A percentile compares a stretch with the other conserved stretches of the same genome.
phyloP scores from a whole-genome alignment of 495 filamentous ascomycete species.

The Friedmanniomyces endolithicus region DNA sequence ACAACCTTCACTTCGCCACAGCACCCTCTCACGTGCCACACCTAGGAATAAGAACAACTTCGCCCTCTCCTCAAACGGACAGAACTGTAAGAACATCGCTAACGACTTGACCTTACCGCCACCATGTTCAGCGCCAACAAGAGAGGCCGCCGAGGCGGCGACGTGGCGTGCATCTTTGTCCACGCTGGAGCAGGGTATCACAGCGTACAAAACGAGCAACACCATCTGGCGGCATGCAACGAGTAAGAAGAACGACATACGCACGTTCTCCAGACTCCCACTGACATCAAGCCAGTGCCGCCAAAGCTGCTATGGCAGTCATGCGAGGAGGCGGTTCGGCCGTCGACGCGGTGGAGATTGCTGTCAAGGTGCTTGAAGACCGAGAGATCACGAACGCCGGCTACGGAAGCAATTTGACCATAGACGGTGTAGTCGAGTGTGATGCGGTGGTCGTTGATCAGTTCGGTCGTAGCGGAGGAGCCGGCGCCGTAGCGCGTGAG shows the following conservation, averaged over 20 bases:
- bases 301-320: constrained; percentile 63
- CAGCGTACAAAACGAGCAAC: constrained; percentile 64
- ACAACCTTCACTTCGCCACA: neutral
- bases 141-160: constrained; percentile 27
- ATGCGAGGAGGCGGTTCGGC: constrained; percentile 66
- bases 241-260: constrained; percentile 47
- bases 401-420: constrained; percentile 86
- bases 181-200: constrained; percentile 97
- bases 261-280: neutral
- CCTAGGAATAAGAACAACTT: neutral
- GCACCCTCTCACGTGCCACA: neutral
- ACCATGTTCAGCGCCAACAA: constrained; percentile 24
- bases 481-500: constrained; percentile 79
- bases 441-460: constrained; percentile 91
- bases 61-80: neutral
- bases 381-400: constrained; percentile 92
- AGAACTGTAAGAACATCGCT: neutral
- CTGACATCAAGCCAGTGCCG: constrained; percentile 47
- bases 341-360: constrained; percentile 84
- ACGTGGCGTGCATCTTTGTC: constrained; percentile 68
- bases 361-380: constrained; percentile 77
- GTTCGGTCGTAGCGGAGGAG: constrained; percentile 78
- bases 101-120: neutral
- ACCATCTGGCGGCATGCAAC: constrained; percentile 73
- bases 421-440: constrained; percentile 82